A percentile compares a stretch with the other conserved stretches of the same genome.
Evolutionary conservation across 371 early-diverging fungal genomes (phyloP).

Genomic region (Catenaria anguillulae): DNA sequence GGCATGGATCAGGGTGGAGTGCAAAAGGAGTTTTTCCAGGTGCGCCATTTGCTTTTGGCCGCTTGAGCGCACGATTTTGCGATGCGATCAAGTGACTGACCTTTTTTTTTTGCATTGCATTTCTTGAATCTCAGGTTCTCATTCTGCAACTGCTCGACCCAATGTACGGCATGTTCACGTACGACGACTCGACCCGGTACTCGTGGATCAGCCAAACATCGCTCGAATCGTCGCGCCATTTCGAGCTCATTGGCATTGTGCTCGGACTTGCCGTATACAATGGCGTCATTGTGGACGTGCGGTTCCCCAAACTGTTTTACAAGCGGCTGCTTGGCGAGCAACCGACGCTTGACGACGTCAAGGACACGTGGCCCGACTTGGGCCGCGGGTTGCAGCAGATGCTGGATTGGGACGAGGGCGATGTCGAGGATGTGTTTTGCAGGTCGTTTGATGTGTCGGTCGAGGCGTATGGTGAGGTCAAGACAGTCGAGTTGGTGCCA

Average conservation of each 20-base stretch:
- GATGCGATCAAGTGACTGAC: too few species aligned
- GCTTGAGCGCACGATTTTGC: too few species aligned
- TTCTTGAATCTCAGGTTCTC: too few species aligned
- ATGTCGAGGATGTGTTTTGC: constrained; percentile 40
- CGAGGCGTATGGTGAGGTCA: constrained; percentile 31
- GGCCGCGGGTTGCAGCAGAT: constrained; percentile 47
- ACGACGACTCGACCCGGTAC: constrained; percentile 32
- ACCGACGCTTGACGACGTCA: constrained; percentile 37
- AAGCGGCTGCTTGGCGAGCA: constrained; percentile 41
- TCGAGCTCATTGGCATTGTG: constrained; percentile 47
- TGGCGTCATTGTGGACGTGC: constrained; percentile 42
- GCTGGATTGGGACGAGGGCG: constrained; percentile 30
- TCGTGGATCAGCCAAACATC: constrained; percentile 31
- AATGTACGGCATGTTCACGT: constrained; percentile 35
- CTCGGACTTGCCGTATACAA: constrained; percentile 66
- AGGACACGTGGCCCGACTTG: constrained; percentile 37
- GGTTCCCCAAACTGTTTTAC: constrained; percentile 31
- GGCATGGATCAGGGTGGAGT: constrained; percentile 69
- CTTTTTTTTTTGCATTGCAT: too few species aligned
- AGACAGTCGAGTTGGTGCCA: constrained; percentile 54
- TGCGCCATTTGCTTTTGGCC: too few species aligned
- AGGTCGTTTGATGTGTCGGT: constrained; percentile 34
- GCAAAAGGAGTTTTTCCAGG: constrained; percentile 7
- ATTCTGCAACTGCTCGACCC: constrained; percentile 37
- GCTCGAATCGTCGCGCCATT: constrained; percentile 26